Evolutionary conservation across 2,329 filamentous ascomycete genomes (phyloP).

Genomic region (Calonectria pteridis): DNA sequence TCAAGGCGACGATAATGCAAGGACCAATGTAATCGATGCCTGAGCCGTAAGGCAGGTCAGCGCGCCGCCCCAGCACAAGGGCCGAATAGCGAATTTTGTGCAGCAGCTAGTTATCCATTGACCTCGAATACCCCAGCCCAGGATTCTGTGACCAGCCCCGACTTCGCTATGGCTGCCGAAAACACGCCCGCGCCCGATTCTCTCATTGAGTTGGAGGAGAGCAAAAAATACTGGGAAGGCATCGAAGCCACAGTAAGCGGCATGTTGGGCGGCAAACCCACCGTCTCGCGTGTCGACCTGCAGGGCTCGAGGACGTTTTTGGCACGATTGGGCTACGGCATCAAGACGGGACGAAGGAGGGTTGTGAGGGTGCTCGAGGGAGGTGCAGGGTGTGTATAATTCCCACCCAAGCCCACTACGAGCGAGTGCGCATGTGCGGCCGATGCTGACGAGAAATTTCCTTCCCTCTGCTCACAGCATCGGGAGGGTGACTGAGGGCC

Average conservation of each 20-base stretch:
- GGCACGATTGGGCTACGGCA: conserved; percentile 69
- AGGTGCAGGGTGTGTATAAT: conserved; percentile 53
- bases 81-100: neutral
- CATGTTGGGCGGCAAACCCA: conserved; percentile 80
- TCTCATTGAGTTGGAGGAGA: conserved; percentile 50
- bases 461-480: conserved; percentile 66
- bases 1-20: neutral
- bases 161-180: conserved; percentile 20
- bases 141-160: neutral
- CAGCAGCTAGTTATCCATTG: neutral
- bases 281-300: conserved; percentile 73
- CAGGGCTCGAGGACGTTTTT: conserved; percentile 78
- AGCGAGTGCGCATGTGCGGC: neutral
- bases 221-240: conserved; percentile 61
- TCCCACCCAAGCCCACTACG: neutral
- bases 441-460: conserved; percentile 1
- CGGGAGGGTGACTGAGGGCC: conserved; percentile 82
- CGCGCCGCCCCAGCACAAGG: neutral
- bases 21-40: neutral
- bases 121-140: neutral
- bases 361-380: conserved; percentile 51
- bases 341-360: conserved; percentile 48
- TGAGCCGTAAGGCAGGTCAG: neutral
- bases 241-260: conserved; percentile 67
- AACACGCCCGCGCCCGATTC: conserved; percentile 44